Percentiles rank a stretch among this genome's conserved stretches.
These are phyloP conservation scores for Acacia acuminata DNA, from an alignment of 306 rosid genomes.

Conservation along the genomic window DNA sequence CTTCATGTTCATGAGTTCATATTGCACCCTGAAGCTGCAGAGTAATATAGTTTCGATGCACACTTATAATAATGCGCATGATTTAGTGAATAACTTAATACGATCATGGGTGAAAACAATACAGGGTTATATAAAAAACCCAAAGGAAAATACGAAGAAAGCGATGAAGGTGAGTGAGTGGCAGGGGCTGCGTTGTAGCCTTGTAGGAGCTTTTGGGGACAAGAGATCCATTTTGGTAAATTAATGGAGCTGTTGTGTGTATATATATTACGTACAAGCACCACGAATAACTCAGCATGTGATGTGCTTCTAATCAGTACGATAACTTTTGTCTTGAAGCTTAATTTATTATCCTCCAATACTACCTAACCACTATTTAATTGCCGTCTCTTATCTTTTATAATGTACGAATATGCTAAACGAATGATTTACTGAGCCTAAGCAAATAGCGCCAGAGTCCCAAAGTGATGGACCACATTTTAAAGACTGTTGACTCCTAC, in stretches of 20 bases:
- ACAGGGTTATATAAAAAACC: not conserved
- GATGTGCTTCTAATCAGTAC: conserved; percentile 40
- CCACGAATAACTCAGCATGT: conserved; percentile 44
- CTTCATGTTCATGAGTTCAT: not conserved
- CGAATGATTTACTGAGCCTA: conserved; percentile 1
- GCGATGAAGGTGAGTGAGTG: conserved; percentile 37
- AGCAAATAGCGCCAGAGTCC: conserved; percentile 19
- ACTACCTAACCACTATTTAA: conserved; percentile 13
- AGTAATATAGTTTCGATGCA: conserved; percentile 26
- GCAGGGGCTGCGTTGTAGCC: conserved; percentile 48
- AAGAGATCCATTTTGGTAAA: conserved; percentile 55
- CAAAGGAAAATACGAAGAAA: conserved; percentile 24
- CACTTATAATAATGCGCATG: not conserved
- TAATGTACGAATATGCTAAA: not conserved
- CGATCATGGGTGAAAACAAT: not conserved
- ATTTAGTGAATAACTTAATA: not conserved
- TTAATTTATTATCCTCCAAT: not conserved
- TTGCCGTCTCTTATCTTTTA: not conserved
- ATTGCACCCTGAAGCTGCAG: conserved; percentile 5
- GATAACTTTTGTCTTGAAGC: conserved; percentile 7
- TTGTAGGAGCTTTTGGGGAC: conserved; percentile 70
- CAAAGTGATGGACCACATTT: conserved; percentile 40
- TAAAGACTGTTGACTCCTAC: conserved; percentile 24
- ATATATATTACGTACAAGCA: conserved; percentile 41
- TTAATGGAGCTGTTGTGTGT: conserved; percentile 43